phyloP scores from a whole-genome alignment of 2,329 filamentous ascomycete species.

The Herpotrichia juniperi region DNA sequence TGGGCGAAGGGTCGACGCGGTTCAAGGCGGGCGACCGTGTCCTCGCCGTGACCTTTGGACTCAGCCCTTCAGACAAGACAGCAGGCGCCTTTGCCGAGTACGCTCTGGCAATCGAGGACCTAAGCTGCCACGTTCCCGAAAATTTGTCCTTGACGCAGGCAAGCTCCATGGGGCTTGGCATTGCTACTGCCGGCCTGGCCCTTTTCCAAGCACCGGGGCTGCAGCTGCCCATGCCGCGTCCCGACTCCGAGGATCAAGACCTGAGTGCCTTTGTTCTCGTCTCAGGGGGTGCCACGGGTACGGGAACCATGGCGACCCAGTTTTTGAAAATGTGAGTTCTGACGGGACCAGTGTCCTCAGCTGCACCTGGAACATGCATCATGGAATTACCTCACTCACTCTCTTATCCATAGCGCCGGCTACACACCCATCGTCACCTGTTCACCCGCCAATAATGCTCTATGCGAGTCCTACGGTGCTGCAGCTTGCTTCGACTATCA shows the following conservation, averaged over 20 bases:
- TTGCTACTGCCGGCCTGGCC: constrained; percentile 9
- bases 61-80: constrained; percentile 4
- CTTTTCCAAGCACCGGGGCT: constrained; percentile 9
- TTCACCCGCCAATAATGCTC: constrained; percentile 51
- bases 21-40: constrained; percentile 58
- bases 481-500: constrained; percentile 55
- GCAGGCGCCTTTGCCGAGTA: constrained; percentile 42
- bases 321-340: constrained; percentile 22
- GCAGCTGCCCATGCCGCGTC: constrained; percentile 1
- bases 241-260: not conserved
- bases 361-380: not conserved
- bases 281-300: constrained; percentile 53
- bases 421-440: constrained; percentile 53
- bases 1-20: constrained; percentile 53
- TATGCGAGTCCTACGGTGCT: constrained; percentile 53
- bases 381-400: not conserved
- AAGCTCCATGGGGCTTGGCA: constrained; percentile 1
- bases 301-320: constrained; percentile 54
- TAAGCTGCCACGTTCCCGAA: constrained; percentile 30
- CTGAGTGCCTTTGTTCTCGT: constrained; percentile 47
- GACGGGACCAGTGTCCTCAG: no score
- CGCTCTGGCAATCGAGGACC: constrained; percentile 20
- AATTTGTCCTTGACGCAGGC: constrained; percentile 22
- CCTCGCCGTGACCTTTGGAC: constrained; percentile 7
- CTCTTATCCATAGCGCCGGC: constrained; percentile 35